Conservation (phyloP, 805 yeast species). For the Nakazawaea populi region DNA sequence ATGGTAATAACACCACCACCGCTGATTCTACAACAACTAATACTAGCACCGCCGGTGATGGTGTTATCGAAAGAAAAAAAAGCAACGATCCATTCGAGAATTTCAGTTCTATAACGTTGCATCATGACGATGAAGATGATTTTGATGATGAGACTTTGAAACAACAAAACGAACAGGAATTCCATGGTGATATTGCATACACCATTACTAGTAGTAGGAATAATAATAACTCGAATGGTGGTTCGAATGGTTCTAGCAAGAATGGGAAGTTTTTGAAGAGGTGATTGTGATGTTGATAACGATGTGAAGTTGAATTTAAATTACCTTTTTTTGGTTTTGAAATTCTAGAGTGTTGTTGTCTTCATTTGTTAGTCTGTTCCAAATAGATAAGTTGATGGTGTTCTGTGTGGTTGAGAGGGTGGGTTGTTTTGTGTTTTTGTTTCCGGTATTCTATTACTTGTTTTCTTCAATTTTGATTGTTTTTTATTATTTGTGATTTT, state of each 20-base stretch:
- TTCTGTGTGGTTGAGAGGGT: too few relatives aligned
- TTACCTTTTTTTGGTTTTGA: background rate
- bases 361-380: too few relatives aligned
- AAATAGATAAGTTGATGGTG: too few relatives aligned
- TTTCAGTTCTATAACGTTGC: conserved; percentile 81
- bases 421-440: too few relatives aligned
- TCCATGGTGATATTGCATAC: conserved; percentile 50
- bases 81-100: conserved; percentile 69
- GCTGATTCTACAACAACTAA: too few relatives aligned
- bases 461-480: too few relatives aligned
- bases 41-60: too few relatives aligned
- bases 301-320: too few relatives aligned
- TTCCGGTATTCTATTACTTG: too few relatives aligned
- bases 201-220: conserved; percentile 34
- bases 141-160: conserved; percentile 22
- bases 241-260: conserved; percentile 11
- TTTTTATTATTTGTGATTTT: too few relatives aligned
- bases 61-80: background rate
- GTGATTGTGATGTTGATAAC: conserved; percentile 4
- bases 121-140: conserved; percentile 54
- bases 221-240: background rate
- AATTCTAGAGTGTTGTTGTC: background rate
- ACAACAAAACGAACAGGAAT: conserved; percentile 37
- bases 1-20: background rate
- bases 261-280: conserved; percentile 23